These are phyloP conservation scores for Pyrenophora graminea DNA, from an alignment of 2,329 filamentous ascomycete species.

Conservation along the genomic window DNA sequence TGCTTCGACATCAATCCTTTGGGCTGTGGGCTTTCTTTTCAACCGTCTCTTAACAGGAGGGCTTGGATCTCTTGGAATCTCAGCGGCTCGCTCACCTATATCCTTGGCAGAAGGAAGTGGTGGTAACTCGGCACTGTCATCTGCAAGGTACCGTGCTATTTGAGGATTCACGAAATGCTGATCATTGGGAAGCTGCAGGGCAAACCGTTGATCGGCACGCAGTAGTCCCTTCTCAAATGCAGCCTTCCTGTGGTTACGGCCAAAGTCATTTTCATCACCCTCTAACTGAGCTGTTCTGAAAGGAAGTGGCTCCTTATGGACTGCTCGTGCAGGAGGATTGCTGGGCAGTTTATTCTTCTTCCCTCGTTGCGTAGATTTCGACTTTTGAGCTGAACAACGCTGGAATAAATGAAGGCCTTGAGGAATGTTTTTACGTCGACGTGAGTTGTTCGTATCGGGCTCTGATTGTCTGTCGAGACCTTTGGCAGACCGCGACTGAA, in stretches of 20 bases:
- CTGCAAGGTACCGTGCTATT: slow-evolving; percentile 40
- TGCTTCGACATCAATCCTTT: slow-evolving; percentile 52
- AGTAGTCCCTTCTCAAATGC: slow-evolving; percentile 45
- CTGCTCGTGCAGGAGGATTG: not conserved
- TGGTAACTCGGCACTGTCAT: slow-evolving; percentile 31
- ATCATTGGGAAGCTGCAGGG: slow-evolving; percentile 7
- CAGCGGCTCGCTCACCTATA: slow-evolving; percentile 14
- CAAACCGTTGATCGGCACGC: slow-evolving; percentile 35
- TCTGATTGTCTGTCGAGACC: slow-evolving; percentile 1
- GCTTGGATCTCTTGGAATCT: not conserved
- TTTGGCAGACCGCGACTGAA: slow-evolving; percentile 1
- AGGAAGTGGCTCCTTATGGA: slow-evolving; percentile 9
- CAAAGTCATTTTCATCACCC: slow-evolving; percentile 46
- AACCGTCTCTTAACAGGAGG: slow-evolving; percentile 27
- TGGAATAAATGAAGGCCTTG: slow-evolving; percentile 19
- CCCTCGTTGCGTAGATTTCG: slow-evolving; percentile 1
- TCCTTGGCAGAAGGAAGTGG: slow-evolving; percentile 24
- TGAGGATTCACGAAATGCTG: slow-evolving; percentile 33
- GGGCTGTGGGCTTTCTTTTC: slow-evolving; percentile 48
- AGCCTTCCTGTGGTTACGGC: slow-evolving; percentile 39
- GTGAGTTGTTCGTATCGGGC: not conserved
- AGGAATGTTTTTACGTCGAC: slow-evolving; percentile 4
- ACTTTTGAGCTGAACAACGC: slow-evolving; percentile 3
- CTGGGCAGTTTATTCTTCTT: not conserved
- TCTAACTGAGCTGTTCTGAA: slow-evolving; percentile 50